These are phyloP conservation scores for Symbiodinium natans DNA, from an alignment of 73 alveolate species.

Conservation along the genomic window DNA sequence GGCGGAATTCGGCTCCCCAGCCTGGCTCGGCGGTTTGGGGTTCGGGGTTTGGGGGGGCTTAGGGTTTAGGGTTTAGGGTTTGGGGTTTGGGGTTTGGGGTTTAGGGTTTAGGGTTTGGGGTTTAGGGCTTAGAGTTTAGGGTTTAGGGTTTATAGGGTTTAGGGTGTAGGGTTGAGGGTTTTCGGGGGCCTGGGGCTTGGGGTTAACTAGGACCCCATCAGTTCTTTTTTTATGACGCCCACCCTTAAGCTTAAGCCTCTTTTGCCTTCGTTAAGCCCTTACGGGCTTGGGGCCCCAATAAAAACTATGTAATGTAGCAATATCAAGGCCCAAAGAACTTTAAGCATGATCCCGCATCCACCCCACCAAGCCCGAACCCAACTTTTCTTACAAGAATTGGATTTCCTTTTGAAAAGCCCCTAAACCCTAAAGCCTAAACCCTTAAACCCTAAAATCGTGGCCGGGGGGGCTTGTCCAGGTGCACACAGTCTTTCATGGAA, in stretches of 20 bases:
- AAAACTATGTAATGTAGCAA: no score
- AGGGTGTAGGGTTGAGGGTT: background rate
- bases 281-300: no score
- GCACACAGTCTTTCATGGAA: constrained; percentile 61
- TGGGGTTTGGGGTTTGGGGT: background rate
- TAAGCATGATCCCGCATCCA: no score
- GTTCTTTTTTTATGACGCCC: no score
- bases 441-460: background rate
- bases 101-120: background rate
- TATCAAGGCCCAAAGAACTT: no score
- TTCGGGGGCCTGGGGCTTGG: no score
- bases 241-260: no score
- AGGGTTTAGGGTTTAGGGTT: background rate
- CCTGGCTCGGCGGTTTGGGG: background rate
- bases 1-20: constrained; percentile 26
- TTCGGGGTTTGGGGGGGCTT: background rate
- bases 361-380: no score
- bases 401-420: no score
- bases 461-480: constrained; percentile 49
- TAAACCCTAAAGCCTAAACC: background rate
- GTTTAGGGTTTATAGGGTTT: background rate
- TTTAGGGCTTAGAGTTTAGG: background rate
- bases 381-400: no score
- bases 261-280: no score
- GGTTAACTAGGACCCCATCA: no score